Base-by-base conservation (phyloP, 495 filamentous ascomycete genomes). In the Hypoxylon cercidicola region DNA sequence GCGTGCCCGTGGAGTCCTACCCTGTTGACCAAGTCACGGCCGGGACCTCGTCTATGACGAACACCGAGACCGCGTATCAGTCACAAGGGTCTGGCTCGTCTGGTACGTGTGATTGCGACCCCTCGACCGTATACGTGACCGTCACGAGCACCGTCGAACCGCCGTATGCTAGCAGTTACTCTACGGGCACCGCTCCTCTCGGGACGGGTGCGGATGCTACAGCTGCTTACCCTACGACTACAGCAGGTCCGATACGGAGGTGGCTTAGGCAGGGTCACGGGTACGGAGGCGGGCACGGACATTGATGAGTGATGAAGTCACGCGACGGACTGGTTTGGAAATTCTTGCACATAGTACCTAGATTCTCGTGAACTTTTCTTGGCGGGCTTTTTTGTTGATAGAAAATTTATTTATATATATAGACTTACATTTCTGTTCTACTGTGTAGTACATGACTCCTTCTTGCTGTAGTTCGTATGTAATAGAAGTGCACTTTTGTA, bases 111-210 rank as follows among this genome's bases (percentile, higher is more conserved):
- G 44, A 41, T 15, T 69, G 66, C 40, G 66, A 61, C 1, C 30
- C 61, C 46, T 35, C 63, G 37, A 74, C 72, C 4, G 56, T 76
- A 18, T 70, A 69, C 47, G 68, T 71, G 8, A 62, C 63, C 8
- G 44, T 50, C 12, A 73, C 71, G 15, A 66, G 53, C 49, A 73
- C 68, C 6, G 64, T 71, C 13, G 54, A 73, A 48, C 68, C 71
- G 25, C 65, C 69, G 11, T 67, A 59, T 49, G 61, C 68, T 8
- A 66, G 47, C 21, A 50, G 40, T 7, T 71, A 68, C 59, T 15
- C 54, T 11, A 64, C 55, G 20, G 60, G 67, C 6, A 62, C 66
- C 20, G 57, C 50, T 16, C 48, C 60, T 13, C 7, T 43, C 12
- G 53, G 57, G 3, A 57, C 46, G n/a, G 59, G 50, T 3, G 16